Base-by-base conservation (phyloP, 306 rosid species). In the Glycine latifolia region DNA sequence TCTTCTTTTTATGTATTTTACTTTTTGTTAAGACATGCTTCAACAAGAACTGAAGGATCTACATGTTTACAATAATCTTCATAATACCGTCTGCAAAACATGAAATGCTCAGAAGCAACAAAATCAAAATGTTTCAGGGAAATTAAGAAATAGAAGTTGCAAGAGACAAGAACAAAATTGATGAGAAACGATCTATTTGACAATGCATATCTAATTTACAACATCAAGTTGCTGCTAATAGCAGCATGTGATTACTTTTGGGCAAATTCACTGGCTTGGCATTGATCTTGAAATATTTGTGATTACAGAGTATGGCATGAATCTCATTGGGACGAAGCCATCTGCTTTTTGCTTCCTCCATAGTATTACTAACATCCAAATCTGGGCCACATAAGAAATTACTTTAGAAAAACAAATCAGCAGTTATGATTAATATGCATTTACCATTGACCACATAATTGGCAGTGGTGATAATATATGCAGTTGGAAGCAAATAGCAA, bases 301-400 rank as follows among this genome's bases (percentile, higher is more conserved):
- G 3, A 80, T 96, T 96, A 83, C 87, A 85, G n/a, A 96, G 96
- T 31, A 96, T 87, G 55, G 97, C 98, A 75, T 87, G 92, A 76
- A 96, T 96, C 90, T 96, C 99, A 82, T 96, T 96, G 33, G 99
- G 94, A 60, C 98, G 99, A 73, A 96, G 99, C 99, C 99, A 96
- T 86, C 99, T 83, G 87, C 88, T 15, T 65, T 68, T 81, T 76
- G 97, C 99, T 86, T 96, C 98, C 71, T 87, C 94, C 91, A 85
- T 50, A 43, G 88, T 92, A 76, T 84, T 72, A 68, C 0, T 17
- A 67, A 93, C 83, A 78, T 96, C 98, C 87, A 96, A 86, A 47
- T 96, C 99, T 96, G 90, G 35, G 39, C 46, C 82, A 81, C 20
- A 69, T 33, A 77, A 54, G 70, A 74, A 80, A 70, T 72, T 80